These are phyloP conservation scores for Letharia lupina DNA, from an alignment of 495 filamentous ascomycete genomes.

Conservation along the genomic window DNA sequence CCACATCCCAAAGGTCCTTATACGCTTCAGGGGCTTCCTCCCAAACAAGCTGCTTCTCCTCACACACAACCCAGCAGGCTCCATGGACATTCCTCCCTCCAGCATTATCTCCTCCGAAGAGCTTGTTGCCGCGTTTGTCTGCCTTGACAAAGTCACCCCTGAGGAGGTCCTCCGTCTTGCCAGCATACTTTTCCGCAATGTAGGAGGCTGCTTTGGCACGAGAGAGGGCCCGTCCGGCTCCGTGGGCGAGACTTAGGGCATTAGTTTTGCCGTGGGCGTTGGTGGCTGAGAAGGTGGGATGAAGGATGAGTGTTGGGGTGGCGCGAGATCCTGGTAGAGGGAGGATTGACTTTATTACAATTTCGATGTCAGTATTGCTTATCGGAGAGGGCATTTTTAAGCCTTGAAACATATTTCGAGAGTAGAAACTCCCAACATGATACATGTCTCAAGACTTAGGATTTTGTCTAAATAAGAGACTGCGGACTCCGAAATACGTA, in stretches of 20 bases:
- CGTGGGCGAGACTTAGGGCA: constrained; percentile 32
- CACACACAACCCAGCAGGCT: constrained; percentile 34
- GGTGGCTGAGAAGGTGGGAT: constrained; percentile 25
- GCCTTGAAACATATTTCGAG: no score
- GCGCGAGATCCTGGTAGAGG: constrained; percentile 35
- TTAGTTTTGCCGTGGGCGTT: constrained; percentile 25
- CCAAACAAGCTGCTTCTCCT: constrained; percentile 34
- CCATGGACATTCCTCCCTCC: constrained; percentile 21
- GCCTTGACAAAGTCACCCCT: constrained; percentile 19
- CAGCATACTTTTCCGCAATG: constrained; percentile 19
- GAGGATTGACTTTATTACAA: constrained; percentile 20
- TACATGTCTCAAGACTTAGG: no score
- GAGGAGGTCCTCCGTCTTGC: constrained; percentile 19
- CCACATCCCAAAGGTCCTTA: constrained; percentile 33
- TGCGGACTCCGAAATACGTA: no score
- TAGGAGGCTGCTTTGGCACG: constrained; percentile 28
- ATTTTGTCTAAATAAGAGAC: no score
- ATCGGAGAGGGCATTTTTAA: no score
- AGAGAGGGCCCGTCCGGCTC: constrained; percentile 32
- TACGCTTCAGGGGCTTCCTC: constrained; percentile 37
- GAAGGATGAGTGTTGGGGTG: constrained; percentile 32
- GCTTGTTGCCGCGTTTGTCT: constrained; percentile 24
- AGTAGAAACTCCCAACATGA: no score
- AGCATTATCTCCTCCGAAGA: constrained; percentile 6
- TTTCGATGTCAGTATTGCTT: no score